Percentiles rank a stretch among this genome's conserved stretches.
phyloP scores from a whole-genome alignment of 192 early-diverging fungal genomes.

The Linnemannia exigua region DNA sequence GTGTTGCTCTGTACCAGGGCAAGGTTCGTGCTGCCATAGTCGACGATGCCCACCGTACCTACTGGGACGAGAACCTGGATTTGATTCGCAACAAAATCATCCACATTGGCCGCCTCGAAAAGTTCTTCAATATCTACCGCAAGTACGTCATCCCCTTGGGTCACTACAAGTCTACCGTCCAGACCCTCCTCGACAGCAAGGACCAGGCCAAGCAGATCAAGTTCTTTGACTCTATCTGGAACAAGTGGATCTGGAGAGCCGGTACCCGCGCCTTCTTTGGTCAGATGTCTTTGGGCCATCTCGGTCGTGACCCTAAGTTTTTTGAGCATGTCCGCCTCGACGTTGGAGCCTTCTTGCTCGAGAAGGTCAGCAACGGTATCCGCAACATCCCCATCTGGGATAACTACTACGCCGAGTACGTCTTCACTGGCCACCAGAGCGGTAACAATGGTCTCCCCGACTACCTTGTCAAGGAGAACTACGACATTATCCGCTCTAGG shows the following conservation, averaged over 20 bases:
- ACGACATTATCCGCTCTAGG: conserved; percentile 45
- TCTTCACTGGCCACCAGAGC: conserved; percentile 50
- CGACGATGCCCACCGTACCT: conserved; percentile 36
- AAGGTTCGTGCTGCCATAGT: conserved; percentile 40
- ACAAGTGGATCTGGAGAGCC: conserved; percentile 51
- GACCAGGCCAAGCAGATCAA: conserved; percentile 38
- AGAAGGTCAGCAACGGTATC: conserved; percentile 49
- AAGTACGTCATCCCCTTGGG: conserved; percentile 39
- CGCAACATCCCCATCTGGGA: conserved; percentile 55
- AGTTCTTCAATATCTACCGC: conserved; percentile 49
- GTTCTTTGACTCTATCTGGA: conserved; percentile 45
- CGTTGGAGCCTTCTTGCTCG: conserved; percentile 46
- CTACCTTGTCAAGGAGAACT: conserved; percentile 49
- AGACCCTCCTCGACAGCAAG: conserved; percentile 27
- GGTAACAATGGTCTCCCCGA: conserved; percentile 43
- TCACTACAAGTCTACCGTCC: conserved; percentile 36
- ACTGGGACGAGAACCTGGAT: conserved; percentile 55
- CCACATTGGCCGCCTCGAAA: conserved; percentile 51
- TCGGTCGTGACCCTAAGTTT: conserved; percentile 54
- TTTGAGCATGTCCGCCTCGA: conserved; percentile 56
- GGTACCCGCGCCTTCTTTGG: conserved; percentile 47
- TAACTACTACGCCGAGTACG: conserved; percentile 55
- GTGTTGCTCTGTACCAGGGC: conserved; percentile 42
- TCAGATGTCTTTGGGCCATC: conserved; percentile 51
- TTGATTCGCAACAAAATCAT: conserved; percentile 51